These are phyloP conservation scores for Apiospora aurea DNA, from an alignment of 2,329 filamentous ascomycete species.

Conservation along the genomic window DNA sequence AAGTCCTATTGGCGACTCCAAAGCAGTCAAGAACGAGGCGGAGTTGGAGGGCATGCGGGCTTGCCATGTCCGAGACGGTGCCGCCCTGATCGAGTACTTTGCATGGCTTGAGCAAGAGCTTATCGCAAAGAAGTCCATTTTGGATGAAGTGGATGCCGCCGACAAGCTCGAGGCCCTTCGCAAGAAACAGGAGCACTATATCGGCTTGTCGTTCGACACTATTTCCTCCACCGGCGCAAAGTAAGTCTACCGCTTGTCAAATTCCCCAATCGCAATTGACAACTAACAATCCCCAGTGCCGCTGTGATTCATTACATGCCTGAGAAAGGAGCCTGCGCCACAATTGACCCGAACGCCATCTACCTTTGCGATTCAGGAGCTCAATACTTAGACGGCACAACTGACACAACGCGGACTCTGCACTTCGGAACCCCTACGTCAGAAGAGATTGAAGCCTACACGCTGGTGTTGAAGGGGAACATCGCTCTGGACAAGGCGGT, in stretches of 20 bases:
- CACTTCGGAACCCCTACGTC: conserved; percentile 88
- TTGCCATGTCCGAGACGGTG: conserved; percentile 93
- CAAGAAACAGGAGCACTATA: conserved; percentile 74
- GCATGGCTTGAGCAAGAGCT: conserved; percentile 96
- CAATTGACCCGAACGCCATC: conserved; percentile 83
- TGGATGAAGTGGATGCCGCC: conserved; percentile 92
- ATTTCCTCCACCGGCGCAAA: conserved; percentile 84
- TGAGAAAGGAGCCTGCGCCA: conserved; percentile 79
- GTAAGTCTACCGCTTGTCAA: neutral
- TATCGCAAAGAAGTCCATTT: conserved; percentile 69
- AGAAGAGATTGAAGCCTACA: conserved; percentile 89
- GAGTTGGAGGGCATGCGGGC: conserved; percentile 93
- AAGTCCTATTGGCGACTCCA: conserved; percentile 88
- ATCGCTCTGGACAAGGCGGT: conserved; percentile 86
- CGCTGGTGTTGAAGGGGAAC: conserved; percentile 91
- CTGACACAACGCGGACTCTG: conserved; percentile 90
- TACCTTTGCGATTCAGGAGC: conserved; percentile 97
- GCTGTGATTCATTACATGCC: conserved; percentile 97
- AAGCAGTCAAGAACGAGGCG: conserved; percentile 90
- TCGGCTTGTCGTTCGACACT: conserved; percentile 91
- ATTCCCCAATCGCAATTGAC: neutral
- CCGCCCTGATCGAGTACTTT: conserved; percentile 90
- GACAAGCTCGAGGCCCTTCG: conserved; percentile 86
- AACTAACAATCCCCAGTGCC: conserved; percentile 65
- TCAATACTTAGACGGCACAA: conserved; percentile 96